Conservation (phyloP, 2,329 filamentous ascomycete species). For the Teratosphaeriaceae sp. region DNA sequence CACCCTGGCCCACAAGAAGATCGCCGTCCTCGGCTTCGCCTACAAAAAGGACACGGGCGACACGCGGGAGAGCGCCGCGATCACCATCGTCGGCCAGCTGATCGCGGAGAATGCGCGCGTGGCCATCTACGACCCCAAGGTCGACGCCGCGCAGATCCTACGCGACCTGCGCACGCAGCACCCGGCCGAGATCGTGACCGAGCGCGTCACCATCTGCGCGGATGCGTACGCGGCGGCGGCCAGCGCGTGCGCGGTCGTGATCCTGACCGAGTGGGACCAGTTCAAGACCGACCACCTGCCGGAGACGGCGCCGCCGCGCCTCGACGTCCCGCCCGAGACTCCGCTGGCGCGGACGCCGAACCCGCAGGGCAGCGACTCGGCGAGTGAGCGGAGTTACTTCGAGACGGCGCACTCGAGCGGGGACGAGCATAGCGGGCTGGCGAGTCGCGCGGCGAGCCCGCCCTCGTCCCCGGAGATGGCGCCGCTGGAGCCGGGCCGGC, state of each 20-base stretch:
- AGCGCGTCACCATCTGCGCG: slow-evolving; percentile 19
- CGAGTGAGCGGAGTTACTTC: not conserved
- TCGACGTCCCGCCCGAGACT: not conserved
- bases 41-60: slow-evolving; percentile 76
- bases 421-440: not conserved
- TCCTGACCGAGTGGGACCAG: slow-evolving; percentile 28
- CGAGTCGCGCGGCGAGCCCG: not conserved
- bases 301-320: not conserved
- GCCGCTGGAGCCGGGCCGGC: slow-evolving; percentile 10
- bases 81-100: slow-evolving; percentile 60
- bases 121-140: slow-evolving; percentile 58
- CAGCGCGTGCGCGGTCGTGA: slow-evolving; percentile 24
- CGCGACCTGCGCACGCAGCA: slow-evolving; percentile 10
- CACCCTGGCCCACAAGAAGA: slow-evolving; percentile 61
- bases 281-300: slow-evolving; percentile 23
- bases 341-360: not conserved
- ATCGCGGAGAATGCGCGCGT: slow-evolving; percentile 54
- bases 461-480: slow-evolving; percentile 3
- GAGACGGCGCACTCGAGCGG: not conserved
- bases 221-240: slow-evolving; percentile 26
- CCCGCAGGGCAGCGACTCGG: slow-evolving; percentile 2
- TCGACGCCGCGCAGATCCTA: slow-evolving; percentile 25
- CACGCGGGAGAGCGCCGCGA: slow-evolving; percentile 61
- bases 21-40: slow-evolving; percentile 64
- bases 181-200: slow-evolving; percentile 15